Percentiles rank a stretch among this genome's conserved stretches.
phyloP scores from a whole-genome alignment of 495 filamentous ascomycete genomes.

The Viridothelium virens region DNA sequence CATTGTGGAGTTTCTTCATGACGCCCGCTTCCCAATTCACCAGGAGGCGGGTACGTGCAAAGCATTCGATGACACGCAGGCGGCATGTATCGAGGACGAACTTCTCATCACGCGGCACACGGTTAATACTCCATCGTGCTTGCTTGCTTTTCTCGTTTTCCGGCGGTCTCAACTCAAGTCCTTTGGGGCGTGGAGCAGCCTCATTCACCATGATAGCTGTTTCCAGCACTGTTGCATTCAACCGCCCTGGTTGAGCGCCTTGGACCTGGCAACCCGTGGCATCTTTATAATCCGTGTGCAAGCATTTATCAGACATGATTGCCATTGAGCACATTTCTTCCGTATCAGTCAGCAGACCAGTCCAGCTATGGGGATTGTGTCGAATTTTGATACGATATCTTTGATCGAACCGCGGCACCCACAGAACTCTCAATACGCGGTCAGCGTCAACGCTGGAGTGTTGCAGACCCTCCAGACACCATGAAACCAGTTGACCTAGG shows the following conservation, averaged over 20 bases:
- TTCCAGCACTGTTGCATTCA: slow-evolving; percentile 9
- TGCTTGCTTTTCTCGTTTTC: slow-evolving; percentile 11
- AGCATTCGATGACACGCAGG: slow-evolving; percentile 14
- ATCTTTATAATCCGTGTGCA: slow-evolving; percentile 15
- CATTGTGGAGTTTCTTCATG: slow-evolving; percentile 15
- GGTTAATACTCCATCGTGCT: slow-evolving; percentile 10
- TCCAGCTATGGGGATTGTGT: slow-evolving; percentile 17
- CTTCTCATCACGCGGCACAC: slow-evolving; percentile 6
- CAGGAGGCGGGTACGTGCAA: slow-evolving; percentile 10
- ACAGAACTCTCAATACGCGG: slow-evolving; percentile 9
- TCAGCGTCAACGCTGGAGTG: slow-evolving; percentile 15
- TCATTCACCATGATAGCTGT: slow-evolving; percentile 15
- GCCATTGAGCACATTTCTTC: slow-evolving; percentile 13
- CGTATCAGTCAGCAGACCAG: slow-evolving; percentile 13
- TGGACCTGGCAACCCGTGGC: slow-evolving; percentile 10
- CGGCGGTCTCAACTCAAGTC: not conserved
- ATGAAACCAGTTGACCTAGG: slow-evolving; percentile 14
- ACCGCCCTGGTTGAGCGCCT: not conserved
- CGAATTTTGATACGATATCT: slow-evolving; percentile 15
- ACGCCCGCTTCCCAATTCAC: slow-evolving; percentile 14
- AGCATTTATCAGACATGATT: slow-evolving; percentile 14
- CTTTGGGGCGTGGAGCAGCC: slow-evolving; percentile 11
- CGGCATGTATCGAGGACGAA: slow-evolving; percentile 11
- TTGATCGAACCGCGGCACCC: slow-evolving; percentile 12
- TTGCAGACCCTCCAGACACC: slow-evolving; percentile 17